phyloP scores from a whole-genome alignment of 2,329 filamentous ascomycete species.

The Pseudopithomyces chartarum region DNA sequence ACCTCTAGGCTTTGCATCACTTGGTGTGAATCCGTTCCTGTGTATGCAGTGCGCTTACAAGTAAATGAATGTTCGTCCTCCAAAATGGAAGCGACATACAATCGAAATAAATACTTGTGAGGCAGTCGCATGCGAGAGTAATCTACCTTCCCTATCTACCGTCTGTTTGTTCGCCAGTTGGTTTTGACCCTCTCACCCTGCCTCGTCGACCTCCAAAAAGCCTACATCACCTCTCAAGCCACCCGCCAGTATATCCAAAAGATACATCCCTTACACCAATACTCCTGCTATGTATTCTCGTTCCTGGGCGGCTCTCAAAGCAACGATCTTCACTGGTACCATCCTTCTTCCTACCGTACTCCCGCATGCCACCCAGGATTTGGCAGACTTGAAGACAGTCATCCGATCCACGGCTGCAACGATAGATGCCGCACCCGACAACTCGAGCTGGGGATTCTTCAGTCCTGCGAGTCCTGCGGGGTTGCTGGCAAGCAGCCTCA shows the following conservation, averaged over 20 bases:
- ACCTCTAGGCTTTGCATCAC: too few species aligned
- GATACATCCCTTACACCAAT: neutral
- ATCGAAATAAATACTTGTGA: too few species aligned
- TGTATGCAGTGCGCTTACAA: too few species aligned
- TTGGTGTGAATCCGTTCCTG: too few species aligned
- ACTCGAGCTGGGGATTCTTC: slow-evolving; percentile 32
- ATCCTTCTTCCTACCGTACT: slow-evolving; percentile 29
- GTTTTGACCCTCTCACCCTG: neutral
- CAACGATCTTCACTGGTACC: slow-evolving; percentile 35
- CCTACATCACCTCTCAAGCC: slow-evolving; percentile 1
- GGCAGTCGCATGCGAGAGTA: too few species aligned
- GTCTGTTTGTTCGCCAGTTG: neutral
- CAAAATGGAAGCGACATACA: too few species aligned
- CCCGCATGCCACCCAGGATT: slow-evolving; percentile 34
- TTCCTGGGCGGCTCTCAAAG: slow-evolving; percentile 8
- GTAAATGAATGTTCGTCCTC: too few species aligned
- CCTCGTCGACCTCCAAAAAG: neutral
- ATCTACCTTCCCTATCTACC: neutral
- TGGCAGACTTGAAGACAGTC: slow-evolving; percentile 30
- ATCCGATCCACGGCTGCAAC: slow-evolving; percentile 34
- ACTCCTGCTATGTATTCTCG: slow-evolving; percentile 14
- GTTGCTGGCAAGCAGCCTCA: slow-evolving; percentile 15
- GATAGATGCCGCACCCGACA: slow-evolving; percentile 35
- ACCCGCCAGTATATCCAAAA: slow-evolving; percentile 2
- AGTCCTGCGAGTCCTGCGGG: slow-evolving; percentile 13